Evolutionary conservation across 2,329 filamentous ascomycete species (phyloP).

Genomic region (Bipolaris zeicola): DNA sequence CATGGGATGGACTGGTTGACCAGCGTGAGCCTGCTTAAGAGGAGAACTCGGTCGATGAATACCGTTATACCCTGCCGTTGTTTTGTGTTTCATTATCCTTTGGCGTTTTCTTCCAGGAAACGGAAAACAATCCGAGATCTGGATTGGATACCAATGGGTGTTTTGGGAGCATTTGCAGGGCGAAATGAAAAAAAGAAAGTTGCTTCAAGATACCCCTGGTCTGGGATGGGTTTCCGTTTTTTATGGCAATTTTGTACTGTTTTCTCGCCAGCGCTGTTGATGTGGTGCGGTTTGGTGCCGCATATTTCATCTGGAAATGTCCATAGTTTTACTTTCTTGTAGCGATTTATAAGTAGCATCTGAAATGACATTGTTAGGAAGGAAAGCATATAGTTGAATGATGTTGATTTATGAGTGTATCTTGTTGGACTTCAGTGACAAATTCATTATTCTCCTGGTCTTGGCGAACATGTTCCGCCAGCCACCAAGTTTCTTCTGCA

Average conservation of each 20-base stretch:
- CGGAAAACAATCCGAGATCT: background rate
- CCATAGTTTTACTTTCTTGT: background rate
- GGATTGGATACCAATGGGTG: conserved; percentile 1
- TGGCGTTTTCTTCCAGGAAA: background rate
- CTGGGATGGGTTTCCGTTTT: conserved; percentile 1
- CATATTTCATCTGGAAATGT: background rate
- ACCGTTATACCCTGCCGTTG: too few species aligned
- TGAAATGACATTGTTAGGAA: background rate
- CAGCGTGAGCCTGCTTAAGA: background rate
- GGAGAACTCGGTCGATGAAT: background rate
- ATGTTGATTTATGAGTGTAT: too few species aligned
- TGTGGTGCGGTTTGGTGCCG: background rate
- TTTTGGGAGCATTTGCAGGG: conserved; percentile 2
- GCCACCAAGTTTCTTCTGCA: too few species aligned
- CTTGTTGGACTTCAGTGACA: too few species aligned
- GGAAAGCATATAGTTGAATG: too few species aligned
- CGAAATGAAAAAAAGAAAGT: conserved; percentile 1
- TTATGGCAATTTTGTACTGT: background rate
- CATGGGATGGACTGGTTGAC: conserved; percentile 35
- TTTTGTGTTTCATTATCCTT: background rate
- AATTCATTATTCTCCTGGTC: too few species aligned
- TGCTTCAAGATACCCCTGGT: conserved; percentile 5
- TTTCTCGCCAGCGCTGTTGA: background rate
- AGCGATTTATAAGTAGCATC: background rate
- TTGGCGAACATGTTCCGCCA: too few species aligned